Percentiles rank a stretch among this genome's conserved stretches.
phyloP scores from a whole-genome alignment of 495 filamentous ascomycete species.

The Parmelia sp. region DNA sequence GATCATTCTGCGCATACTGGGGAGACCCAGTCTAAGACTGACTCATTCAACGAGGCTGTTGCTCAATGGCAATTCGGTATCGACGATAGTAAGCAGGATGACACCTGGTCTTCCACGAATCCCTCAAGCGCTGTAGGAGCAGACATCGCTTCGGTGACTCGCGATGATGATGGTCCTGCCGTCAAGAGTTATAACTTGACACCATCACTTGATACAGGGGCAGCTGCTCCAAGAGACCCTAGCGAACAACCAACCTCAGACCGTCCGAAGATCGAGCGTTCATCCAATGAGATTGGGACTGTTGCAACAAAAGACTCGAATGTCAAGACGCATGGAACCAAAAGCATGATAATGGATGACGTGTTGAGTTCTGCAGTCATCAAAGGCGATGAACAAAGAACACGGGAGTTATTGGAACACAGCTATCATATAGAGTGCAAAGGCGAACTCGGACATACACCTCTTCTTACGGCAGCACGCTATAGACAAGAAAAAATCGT shows the following conservation, averaged over 20 bases:
- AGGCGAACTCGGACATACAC: not conserved
- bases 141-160: not conserved
- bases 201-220: not conserved
- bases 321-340: not conserved
- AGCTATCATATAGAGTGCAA: not conserved
- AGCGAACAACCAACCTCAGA: not conserved
- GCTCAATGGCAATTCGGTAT: not conserved
- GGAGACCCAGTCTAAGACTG: not conserved
- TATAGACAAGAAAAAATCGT: not conserved
- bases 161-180: too few species aligned
- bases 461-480: not conserved
- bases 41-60: not conserved
- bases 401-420: not conserved
- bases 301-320: not conserved
- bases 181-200: not conserved
- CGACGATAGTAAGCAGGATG: not conserved
- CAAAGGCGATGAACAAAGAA: not conserved
- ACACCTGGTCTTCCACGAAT: not conserved
- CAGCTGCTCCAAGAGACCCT: not conserved
- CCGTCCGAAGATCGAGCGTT: not conserved
- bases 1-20: not conserved
- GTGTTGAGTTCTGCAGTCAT: not conserved
- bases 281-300: not conserved
- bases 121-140: not conserved
- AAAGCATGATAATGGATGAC: not conserved